A percentile compares a stretch with the other conserved stretches of the same genome.
Evolutionary conservation across 306 rosid species (phyloP).

Genomic region (Cicer arietinum): DNA sequence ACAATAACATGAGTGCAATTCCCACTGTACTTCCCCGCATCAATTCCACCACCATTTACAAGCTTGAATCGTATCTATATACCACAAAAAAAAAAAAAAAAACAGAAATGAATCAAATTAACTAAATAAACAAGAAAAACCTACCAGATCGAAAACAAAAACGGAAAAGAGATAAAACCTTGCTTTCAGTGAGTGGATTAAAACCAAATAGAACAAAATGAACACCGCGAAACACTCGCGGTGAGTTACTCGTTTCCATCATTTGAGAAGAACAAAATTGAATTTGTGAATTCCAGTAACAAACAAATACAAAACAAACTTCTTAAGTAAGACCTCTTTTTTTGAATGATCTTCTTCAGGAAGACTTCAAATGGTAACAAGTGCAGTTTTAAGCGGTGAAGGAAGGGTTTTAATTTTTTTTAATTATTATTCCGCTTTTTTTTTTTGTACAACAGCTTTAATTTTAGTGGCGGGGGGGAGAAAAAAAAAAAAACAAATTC

Average conservation of each 20-base stretch:
- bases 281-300: not conserved
- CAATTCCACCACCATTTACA: slow-evolving; percentile 75
- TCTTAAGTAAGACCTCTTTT: slow-evolving; percentile 45
- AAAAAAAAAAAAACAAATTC: no score
- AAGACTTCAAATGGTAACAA: slow-evolving; percentile 44
- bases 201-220: slow-evolving; percentile 74
- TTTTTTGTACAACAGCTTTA: not conserved
- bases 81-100: not conserved
- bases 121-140: not conserved
- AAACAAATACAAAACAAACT: not conserved
- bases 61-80: slow-evolving; percentile 76
- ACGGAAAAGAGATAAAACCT: slow-evolving; percentile 49
- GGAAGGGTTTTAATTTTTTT: not conserved
- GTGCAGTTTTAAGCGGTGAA: not conserved
- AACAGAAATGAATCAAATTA: slow-evolving; percentile 6
- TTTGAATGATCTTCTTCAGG: not conserved
- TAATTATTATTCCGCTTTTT: not conserved
- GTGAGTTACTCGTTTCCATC: slow-evolving; percentile 51
- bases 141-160: not conserved
- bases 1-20: slow-evolving; percentile 83
- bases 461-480: slow-evolving; percentile 48
- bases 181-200: slow-evolving; percentile 52
- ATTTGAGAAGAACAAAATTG: slow-evolving; percentile 22
- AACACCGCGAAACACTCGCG: slow-evolving; percentile 63
- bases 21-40: slow-evolving; percentile 60